Conservation (phyloP, 2,329 filamentous ascomycete genomes). For the Byssochlamys sp. region DNA sequence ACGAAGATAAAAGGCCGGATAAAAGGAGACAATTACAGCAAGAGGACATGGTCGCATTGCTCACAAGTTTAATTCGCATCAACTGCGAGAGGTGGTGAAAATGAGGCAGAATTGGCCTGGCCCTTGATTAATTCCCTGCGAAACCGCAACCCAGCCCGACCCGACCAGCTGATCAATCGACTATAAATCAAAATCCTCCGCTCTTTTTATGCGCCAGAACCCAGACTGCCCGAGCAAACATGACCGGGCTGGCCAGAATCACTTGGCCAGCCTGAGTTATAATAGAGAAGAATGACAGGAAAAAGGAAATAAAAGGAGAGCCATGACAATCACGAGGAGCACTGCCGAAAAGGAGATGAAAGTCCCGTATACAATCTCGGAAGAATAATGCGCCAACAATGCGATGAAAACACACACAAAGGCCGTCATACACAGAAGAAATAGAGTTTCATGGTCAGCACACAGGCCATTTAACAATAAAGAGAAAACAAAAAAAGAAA, state of each 20-base stretch:
- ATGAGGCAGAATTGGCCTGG: slow-evolving; percentile 3
- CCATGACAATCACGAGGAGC: not conserved
- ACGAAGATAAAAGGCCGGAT: too few species aligned
- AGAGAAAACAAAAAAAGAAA: slow-evolving; percentile 3
- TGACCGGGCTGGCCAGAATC: slow-evolving; percentile 4
- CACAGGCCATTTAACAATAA: slow-evolving; percentile 7
- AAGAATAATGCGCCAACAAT: slow-evolving; percentile 8
- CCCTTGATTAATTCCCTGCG: slow-evolving; percentile 20
- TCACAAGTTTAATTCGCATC: slow-evolving; percentile 7
- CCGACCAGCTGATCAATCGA: slow-evolving; percentile 17
- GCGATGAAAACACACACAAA: slow-evolving; percentile 6
- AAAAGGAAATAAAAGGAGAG: slow-evolving; percentile 7
- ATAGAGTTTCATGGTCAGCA: slow-evolving; percentile 12
- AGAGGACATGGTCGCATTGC: not conserved
- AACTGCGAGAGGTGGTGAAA: slow-evolving; percentile 11
- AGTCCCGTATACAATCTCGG: not conserved
- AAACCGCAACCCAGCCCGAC: slow-evolving; percentile 21
- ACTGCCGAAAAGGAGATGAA: not conserved
- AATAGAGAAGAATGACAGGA: slow-evolving; percentile 9
- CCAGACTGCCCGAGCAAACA: slow-evolving; percentile 15
- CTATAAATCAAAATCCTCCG: slow-evolving; percentile 20
- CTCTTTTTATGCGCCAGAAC: slow-evolving; percentile 28
- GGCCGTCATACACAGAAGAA: slow-evolving; percentile 20
- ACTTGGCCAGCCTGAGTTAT: slow-evolving; percentile 4
- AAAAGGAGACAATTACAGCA: not conserved